These are phyloP conservation scores for Aspergillus cristatus DNA, from an alignment of 495 filamentous ascomycete genomes.

Conservation along the genomic window DNA sequence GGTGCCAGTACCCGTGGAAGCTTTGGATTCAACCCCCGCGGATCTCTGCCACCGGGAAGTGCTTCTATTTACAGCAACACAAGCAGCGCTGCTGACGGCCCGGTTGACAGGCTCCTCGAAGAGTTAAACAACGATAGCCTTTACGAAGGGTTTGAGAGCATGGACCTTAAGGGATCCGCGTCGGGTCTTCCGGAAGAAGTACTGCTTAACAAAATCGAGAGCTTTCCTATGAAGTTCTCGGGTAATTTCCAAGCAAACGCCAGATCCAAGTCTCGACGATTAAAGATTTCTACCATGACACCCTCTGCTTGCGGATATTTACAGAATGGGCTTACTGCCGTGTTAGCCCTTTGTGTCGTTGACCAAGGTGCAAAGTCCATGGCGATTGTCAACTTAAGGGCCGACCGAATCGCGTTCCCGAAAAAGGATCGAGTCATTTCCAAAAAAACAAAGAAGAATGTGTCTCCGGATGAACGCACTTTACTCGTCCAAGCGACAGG, in stretches of 20 bases:
- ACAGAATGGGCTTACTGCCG: slow-evolving; percentile 21
- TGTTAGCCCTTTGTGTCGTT: slow-evolving; percentile 59
- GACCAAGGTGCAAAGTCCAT: slow-evolving; percentile 57
- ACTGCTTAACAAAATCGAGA: slow-evolving; percentile 62
- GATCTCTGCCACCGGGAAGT: slow-evolving; percentile 30
- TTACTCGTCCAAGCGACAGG: slow-evolving; percentile 32
- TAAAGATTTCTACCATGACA: slow-evolving; percentile 56
- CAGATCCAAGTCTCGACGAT: slow-evolving; percentile 32
- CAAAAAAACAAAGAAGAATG: slow-evolving; percentile 20
- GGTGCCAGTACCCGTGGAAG: slow-evolving; percentile 54
- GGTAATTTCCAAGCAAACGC: slow-evolving; percentile 46
- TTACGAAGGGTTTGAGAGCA: slow-evolving; percentile 58
- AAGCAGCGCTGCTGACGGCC: slow-evolving; percentile 52
- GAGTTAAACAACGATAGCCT: slow-evolving; percentile 55
- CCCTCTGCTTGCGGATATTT: slow-evolving; percentile 38
- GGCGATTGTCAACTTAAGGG: slow-evolving; percentile 54
- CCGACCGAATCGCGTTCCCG: slow-evolving; percentile 23
- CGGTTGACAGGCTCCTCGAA: slow-evolving; percentile 64
- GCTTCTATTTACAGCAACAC: slow-evolving; percentile 35
- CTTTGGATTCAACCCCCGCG: slow-evolving; percentile 40
- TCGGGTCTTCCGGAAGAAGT: slow-evolving; percentile 67
- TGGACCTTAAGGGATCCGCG: slow-evolving; percentile 61
- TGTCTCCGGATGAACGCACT: slow-evolving; percentile 15
- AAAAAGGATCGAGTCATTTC: slow-evolving; percentile 21
- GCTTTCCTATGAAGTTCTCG: slow-evolving; percentile 53